Evolutionary conservation across 345 rosid species (phyloP).

Genomic region (Ceriops zippeliana): DNA sequence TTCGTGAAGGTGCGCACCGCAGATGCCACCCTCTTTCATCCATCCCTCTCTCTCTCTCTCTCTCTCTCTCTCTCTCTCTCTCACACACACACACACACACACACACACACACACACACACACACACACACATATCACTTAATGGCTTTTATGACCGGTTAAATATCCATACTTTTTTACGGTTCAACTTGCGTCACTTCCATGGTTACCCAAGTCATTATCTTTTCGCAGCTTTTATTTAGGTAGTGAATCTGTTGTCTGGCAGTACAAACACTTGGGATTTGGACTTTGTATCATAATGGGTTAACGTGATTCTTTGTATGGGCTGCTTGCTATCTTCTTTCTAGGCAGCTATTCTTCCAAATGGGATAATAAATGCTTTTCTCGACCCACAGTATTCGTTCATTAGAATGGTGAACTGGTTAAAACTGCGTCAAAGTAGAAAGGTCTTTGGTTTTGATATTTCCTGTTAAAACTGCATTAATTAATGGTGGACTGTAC

Average conservation of each 20-base stretch:
- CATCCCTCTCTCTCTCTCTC: not conserved
- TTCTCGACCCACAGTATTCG: no score
- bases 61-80: not conserved
- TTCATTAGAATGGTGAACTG: no score
- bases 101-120: no score
- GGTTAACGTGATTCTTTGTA: not conserved
- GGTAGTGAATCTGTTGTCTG: not conserved
- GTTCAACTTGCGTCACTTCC: slow-evolving; percentile 20
- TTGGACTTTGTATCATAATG: not conserved
- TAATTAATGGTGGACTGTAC: no score
- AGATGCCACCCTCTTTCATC: not conserved
- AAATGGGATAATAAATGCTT: not conserved
- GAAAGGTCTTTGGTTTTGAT: no score
- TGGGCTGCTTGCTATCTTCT: not conserved
- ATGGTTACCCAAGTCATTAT: slow-evolving; percentile 16
- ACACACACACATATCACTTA: no score
- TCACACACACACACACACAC: no score
- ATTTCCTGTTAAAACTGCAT: no score
- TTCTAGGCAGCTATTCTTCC: not conserved
- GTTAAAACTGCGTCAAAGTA: no score
- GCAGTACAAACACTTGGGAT: not conserved
- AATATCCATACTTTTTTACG: slow-evolving; percentile 14
- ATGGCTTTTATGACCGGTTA: no score
- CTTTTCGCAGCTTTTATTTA: slow-evolving; percentile 17
- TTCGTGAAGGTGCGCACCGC: slow-evolving; percentile 34